Evolutionary conservation across 2,329 filamentous ascomycete species (phyloP), one percentile per base, ranked within the genome.

Genomic region (Emydomyces testavorans): DNA sequence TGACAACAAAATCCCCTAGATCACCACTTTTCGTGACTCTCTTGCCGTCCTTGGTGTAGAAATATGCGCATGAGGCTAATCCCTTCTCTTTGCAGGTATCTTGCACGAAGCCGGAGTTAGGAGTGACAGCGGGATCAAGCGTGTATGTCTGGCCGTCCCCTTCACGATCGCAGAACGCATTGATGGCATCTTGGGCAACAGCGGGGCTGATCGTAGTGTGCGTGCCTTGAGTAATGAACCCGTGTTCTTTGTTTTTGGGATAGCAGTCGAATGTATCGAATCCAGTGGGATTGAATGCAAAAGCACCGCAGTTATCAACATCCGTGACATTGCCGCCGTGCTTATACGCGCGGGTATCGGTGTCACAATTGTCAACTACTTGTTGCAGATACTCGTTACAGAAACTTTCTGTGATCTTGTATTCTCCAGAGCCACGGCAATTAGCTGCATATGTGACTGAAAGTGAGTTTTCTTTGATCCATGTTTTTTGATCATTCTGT

Each of bases 181-280:
- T 36, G 36, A 53, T 48, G 49, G 50, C 45, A 54, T 53, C 36
- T 52, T 34, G 44, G 48, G 50, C 53, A 51, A 47, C 20, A 26
- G 29, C 41, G 38, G 23, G 42, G 28, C 20, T 36, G 20, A 51
- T 15, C 15, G 18, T 23, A 28, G 23, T 32, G 15, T 48, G 44
- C 13, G 36, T 24, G 8, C 44, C 39, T 6, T 4, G 13, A 2
- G 45, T 35, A 21, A 51, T 48, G 13, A 23, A 41, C 2, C 37
- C 37, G 8, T 35, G 16, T 2, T 51, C 36, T 24, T 51, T 48
- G 45, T 51, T 51, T 29, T 39, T 29, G 3, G 45, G 49, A 23
- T 43, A 51, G 45, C 49, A 49, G 8, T 21, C 37, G n/a, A 48
- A 38, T 11, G 13, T 20, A 18, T 51, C 49, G 23, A 21, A 51